Percentiles rank a stretch among this genome's conserved stretches.
These are phyloP conservation scores for Podaxis rugospora DNA, from an alignment of 768 basidiomycete genomes.

Conservation along the genomic window DNA sequence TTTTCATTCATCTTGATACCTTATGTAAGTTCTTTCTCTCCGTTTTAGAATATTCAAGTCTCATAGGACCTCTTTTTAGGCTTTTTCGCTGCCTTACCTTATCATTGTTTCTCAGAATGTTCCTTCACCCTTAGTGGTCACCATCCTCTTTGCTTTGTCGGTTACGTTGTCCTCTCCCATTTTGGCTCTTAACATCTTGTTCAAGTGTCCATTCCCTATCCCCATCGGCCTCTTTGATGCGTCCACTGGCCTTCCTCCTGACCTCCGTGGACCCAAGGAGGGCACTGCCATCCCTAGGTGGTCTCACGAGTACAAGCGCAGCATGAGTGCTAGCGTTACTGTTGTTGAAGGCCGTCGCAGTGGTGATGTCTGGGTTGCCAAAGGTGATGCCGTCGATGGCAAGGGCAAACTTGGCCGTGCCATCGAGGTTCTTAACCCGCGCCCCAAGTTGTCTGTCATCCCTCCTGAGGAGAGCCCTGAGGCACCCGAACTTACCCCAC, in stretches of 20 bases:
- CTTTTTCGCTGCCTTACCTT: slow-evolving; percentile 61
- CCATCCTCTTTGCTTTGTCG: slow-evolving; percentile 56
- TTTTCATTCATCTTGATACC: slow-evolving; percentile 66
- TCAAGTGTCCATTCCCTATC: slow-evolving; percentile 61
- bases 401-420: slow-evolving; percentile 59
- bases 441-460: slow-evolving; percentile 65
- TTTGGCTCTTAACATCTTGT: slow-evolving; percentile 55
- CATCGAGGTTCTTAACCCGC: slow-evolving; percentile 56
- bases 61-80: slow-evolving; percentile 30
- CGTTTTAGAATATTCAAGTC: not conserved
- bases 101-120: slow-evolving; percentile 35
- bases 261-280: slow-evolving; percentile 27
- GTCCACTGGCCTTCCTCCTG: slow-evolving; percentile 36
- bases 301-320: slow-evolving; percentile 59
- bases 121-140: slow-evolving; percentile 31
- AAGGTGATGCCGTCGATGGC: slow-evolving; percentile 68
- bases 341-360: slow-evolving; percentile 69
- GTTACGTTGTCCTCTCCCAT: slow-evolving; percentile 67
- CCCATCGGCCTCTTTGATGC: slow-evolving; percentile 61
- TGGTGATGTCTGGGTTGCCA: slow-evolving; percentile 70
- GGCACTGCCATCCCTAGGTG: slow-evolving; percentile 39
- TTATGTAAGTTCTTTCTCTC: slow-evolving; percentile 38
- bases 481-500: slow-evolving; percentile 46
- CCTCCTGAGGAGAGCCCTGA: slow-evolving; percentile 48
- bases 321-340: slow-evolving; percentile 57